Conservation (phyloP, 202 grass and related monocot genomes). For the Hordeum pubiflorum region DNA sequence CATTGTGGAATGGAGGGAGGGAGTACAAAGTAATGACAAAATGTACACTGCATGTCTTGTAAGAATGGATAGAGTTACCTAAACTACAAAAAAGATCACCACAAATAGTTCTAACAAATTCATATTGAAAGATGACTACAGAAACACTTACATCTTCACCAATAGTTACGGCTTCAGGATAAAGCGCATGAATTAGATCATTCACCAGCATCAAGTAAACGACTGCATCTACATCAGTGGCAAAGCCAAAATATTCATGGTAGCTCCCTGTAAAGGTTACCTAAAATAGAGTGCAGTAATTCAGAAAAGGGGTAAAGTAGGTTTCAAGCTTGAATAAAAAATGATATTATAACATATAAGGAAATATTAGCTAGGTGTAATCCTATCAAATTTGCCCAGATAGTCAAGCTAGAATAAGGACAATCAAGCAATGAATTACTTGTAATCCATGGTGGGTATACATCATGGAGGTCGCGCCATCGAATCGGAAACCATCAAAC, state of each 20-base stretch:
- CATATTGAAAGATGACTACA: constrained; percentile 16
- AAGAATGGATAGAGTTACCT: not conserved
- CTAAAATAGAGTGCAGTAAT: constrained; percentile 37
- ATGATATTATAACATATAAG: not conserved
- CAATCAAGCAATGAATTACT: constrained; percentile 43
- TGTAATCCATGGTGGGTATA: constrained; percentile 95
- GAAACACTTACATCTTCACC: constrained; percentile 94
- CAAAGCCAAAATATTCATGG: constrained; percentile 97
- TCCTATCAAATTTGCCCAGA: constrained; percentile 1
- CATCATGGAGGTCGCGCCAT: constrained; percentile 99
- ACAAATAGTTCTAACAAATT: constrained; percentile 12
- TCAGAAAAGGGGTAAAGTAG: not conserved
- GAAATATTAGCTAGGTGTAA: not conserved
- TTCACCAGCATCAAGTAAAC: constrained; percentile 98
- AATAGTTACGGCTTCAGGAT: constrained; percentile 72
- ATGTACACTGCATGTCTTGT: not conserved
- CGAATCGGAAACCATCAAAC: constrained; percentile 98
- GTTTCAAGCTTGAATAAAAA: not conserved
- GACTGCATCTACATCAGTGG: constrained; percentile 89
- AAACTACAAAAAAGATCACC: not conserved
- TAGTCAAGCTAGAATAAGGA: constrained; percentile 7
- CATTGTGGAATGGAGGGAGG: no score
- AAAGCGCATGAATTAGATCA: constrained; percentile 87
- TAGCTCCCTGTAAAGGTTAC: constrained; percentile 85
- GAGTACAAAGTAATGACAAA: not conserved